Evolutionary conservation across 176 grass and related monocot species (phyloP).

Genomic region (Triticum urartu): DNA sequence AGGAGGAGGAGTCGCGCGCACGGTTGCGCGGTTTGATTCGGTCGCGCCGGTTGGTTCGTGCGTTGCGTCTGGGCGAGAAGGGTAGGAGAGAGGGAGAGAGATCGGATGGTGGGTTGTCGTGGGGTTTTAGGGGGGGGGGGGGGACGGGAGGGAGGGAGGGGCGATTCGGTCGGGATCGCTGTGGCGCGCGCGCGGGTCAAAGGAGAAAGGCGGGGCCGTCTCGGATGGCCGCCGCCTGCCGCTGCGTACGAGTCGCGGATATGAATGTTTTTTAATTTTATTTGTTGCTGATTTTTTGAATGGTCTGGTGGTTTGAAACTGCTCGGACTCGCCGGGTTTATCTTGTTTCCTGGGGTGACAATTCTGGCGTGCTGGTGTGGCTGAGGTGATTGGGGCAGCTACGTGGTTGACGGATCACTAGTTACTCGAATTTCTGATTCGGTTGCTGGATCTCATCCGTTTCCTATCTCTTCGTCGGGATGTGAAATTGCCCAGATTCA

Average conservation of each 20-base stretch:
- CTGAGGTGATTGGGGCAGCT: neutral
- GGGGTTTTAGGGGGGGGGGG: slow-evolving; percentile 23
- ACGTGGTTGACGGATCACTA: slow-evolving; percentile 8
- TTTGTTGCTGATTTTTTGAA: neutral
- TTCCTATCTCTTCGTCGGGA: neutral
- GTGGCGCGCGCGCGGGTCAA: slow-evolving; percentile 34
- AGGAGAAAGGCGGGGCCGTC: slow-evolving; percentile 26
- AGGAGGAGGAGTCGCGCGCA: slow-evolving; percentile 11
- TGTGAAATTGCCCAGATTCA: neutral
- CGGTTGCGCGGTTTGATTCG: slow-evolving; percentile 37
- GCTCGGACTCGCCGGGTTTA: slow-evolving; percentile 23
- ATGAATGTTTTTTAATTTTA: neutral
- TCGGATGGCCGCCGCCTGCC: neutral
- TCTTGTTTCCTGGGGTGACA: neutral
- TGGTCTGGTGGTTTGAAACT: slow-evolving; percentile 19
- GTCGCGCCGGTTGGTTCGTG: slow-evolving; percentile 25
- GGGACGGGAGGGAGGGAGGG: neutral
- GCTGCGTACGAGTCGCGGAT: neutral
- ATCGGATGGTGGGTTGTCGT: neutral
- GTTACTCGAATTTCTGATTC: neutral
- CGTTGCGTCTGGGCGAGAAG: neutral
- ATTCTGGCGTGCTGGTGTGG: slow-evolving; percentile 12
- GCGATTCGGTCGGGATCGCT: slow-evolving; percentile 17
- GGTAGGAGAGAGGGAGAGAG: neutral
- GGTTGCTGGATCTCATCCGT: neutral